Evolutionary conservation across 2,329 filamentous ascomycete genomes (phyloP).

Genomic region (Pseudogymnoascus sp.): DNA sequence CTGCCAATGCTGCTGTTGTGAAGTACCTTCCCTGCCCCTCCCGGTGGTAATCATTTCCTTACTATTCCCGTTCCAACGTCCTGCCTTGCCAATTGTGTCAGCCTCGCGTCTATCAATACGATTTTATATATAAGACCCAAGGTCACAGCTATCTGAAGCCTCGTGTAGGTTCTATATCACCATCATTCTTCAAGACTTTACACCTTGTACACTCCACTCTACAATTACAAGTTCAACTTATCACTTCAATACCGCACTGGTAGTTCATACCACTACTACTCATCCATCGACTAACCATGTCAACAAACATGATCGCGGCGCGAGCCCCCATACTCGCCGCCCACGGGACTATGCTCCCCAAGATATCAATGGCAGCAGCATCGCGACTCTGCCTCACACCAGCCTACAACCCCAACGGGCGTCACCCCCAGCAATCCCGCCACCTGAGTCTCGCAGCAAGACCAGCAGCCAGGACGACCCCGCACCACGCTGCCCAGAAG

Average conservation of each 20-base stretch:
- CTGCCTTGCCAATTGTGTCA: background rate
- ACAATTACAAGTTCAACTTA: background rate
- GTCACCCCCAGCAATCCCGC: background rate
- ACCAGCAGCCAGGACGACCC: background rate
- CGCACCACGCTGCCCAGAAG: background rate
- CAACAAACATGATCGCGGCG: slow-evolving; percentile 1
- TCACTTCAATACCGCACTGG: background rate
- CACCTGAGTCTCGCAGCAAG: slow-evolving; percentile 1
- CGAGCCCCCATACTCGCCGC: background rate
- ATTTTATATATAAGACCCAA: slow-evolving; percentile 6
- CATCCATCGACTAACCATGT: background rate
- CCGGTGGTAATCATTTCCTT: background rate
- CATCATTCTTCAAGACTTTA: background rate
- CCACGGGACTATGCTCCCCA: background rate
- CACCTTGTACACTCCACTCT: background rate
- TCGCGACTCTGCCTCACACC: background rate
- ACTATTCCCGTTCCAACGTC: background rate
- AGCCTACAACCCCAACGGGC: background rate
- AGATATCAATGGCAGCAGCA: background rate
- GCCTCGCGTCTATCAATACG: background rate
- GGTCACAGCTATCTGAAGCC: background rate
- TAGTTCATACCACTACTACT: background rate
- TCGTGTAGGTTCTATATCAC: background rate
- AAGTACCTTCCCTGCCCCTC: background rate
- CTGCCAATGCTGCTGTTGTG: background rate